Evolutionary conservation across 345 rosid genomes (phyloP).

Genomic region (Aegle marmelos): DNA sequence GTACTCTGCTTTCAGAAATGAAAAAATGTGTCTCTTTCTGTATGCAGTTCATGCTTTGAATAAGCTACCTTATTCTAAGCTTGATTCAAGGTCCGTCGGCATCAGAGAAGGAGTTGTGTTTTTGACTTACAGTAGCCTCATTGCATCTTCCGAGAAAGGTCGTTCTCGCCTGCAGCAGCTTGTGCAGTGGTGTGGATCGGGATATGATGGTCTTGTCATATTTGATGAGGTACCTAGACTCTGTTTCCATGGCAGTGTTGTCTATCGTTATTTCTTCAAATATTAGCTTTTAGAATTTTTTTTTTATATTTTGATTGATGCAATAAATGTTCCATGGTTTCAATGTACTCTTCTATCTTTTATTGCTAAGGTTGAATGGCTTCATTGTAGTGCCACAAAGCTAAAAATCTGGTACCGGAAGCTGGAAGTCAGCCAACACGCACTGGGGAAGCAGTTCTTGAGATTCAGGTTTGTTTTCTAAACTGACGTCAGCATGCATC

Average conservation of each 20-base stretch:
- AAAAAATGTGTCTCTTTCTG: constrained; percentile 20
- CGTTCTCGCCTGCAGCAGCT: constrained; percentile 98
- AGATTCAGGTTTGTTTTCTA: constrained; percentile 74
- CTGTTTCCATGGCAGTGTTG: constrained; percentile 18
- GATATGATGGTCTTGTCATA: constrained; percentile 82
- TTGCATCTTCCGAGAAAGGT: constrained; percentile 99
- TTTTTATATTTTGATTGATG: constrained; percentile 16
- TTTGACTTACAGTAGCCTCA: constrained; percentile 94
- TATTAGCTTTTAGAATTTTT: neutral
- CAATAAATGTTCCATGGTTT: constrained; percentile 15
- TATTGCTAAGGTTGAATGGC: constrained; percentile 31
- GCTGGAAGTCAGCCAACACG: constrained; percentile 99
- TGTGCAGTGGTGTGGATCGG: constrained; percentile 96
- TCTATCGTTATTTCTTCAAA: neutral
- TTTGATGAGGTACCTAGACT: constrained; percentile 74
- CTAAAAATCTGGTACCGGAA: constrained; percentile 97
- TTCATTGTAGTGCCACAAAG: constrained; percentile 90
- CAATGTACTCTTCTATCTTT: constrained; percentile 26
- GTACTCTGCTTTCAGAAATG: constrained; percentile 5
- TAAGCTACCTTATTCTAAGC: constrained; percentile 95
- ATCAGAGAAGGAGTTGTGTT: constrained; percentile 87
- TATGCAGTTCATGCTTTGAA: constrained; percentile 93
- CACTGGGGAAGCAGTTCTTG: constrained; percentile 96
- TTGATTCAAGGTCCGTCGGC: constrained; percentile 91
- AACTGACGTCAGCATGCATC: constrained; percentile 6